Base-by-base conservation (phyloP, 257 asterid genomes). In the Ocimum tenuiflorum region DNA sequence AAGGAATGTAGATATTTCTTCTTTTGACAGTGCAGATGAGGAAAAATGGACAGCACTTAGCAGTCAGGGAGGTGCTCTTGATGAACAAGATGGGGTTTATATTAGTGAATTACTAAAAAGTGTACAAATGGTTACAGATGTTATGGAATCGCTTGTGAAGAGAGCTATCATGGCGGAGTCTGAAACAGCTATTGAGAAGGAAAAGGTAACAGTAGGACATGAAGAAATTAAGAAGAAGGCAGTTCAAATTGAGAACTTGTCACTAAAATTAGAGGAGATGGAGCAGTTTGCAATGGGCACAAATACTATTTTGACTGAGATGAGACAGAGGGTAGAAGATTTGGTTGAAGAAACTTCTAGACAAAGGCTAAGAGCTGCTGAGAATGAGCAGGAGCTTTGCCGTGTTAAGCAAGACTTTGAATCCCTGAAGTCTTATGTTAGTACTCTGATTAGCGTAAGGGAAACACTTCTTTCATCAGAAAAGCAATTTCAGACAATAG, bases 401-500 rank as follows among this genome's bases (percentile, higher is more conserved):
- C 96, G 96, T 59, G 99, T 94, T 59, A 90, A 90, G 78, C 86
- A 68, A 50, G 99, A 90, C 80, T 94, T 94, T 58, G 97, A 94
- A 65, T 86, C 94, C 63, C 78, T 94, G 75, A 94, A 94, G 84
- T 73, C 97, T 54, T 90, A 94, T 71, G 97, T 94, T 63, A 82
- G 82, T 63, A 88, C 92, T 69, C 89, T 94, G 78, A 84, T 88
- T 70, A 88, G 86, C 57, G 99, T 90, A 39, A 90, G 99, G 83
- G 99, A 94, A 82, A 90, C 96, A 54, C 95, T 94, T 75, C 84
- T 94, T 63, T 88, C 99, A 61, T 94, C 99, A 3, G 97, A 94
- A 75, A 88, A 90, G 87, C 99, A 94, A 52, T 94, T 94, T 77
- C 95, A 94, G 83, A 85, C 90, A 15, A 90, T 94, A 49, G 99